Conservation (phyloP, 2,329 filamentous ascomycete genomes). For the Plenodomus lindquistii region DNA sequence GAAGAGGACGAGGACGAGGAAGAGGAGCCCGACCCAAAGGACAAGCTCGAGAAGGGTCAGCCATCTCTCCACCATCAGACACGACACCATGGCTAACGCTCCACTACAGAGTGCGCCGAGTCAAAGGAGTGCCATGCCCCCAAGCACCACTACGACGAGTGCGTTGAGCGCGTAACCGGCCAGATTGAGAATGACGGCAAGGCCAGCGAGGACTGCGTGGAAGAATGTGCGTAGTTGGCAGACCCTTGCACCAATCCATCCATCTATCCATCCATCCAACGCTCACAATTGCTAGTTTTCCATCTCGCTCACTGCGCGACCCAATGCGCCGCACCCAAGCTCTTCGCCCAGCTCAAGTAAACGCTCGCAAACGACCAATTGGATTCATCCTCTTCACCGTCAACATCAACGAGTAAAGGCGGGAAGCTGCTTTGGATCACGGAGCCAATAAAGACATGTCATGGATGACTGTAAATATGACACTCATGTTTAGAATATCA, state of each 20-base stretch:
- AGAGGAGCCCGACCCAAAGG: conserved; percentile 83
- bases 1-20: conserved; percentile 84
- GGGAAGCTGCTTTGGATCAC: conserved; percentile 21
- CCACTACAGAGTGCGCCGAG: conserved; percentile 77
- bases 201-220: conserved; percentile 93
- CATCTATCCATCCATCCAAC: neutral
- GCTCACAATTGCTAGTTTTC: conserved; percentile 71
- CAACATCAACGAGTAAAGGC: conserved; percentile 18
- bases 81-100: conserved; percentile 20
- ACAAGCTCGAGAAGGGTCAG: conserved; percentile 89
- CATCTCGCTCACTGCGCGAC: conserved; percentile 96
- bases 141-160: conserved; percentile 99
- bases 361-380: conserved; percentile 12
- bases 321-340: conserved; percentile 91
- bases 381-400: conserved; percentile 14
- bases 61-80: conserved; percentile 28
- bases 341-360: conserved; percentile 93
- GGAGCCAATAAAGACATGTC: conserved; percentile 28
- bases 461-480: conserved; percentile 42
- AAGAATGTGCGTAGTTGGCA: conserved; percentile 96
- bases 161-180: conserved; percentile 85
- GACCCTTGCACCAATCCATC: neutral
- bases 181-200: conserved; percentile 71
- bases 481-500: conserved; percentile 44
- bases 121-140: conserved; percentile 80